These are phyloP conservation scores for Colletotrichum gloeosporioides DNA, from an alignment of 2,329 filamentous ascomycete genomes.

Conservation along the genomic window DNA sequence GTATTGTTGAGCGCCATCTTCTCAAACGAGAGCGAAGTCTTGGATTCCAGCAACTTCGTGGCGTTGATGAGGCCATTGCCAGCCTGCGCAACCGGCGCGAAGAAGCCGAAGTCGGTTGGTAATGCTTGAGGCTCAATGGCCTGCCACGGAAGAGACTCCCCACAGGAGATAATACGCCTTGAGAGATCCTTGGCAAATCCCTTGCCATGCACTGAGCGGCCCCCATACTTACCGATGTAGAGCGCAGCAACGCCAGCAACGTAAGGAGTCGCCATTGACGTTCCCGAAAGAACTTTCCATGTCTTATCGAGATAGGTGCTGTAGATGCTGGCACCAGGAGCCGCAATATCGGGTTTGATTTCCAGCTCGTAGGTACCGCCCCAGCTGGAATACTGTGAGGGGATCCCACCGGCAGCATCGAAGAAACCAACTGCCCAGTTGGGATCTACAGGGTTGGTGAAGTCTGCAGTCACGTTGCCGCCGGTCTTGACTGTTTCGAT, in stretches of 20 bases:
- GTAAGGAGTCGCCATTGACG: conserved; percentile 54
- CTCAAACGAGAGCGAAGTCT: conserved; percentile 39
- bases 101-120: conserved; percentile 23
- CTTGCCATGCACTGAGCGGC: conserved; percentile 33
- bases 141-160: conserved; percentile 33
- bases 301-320: conserved; percentile 44
- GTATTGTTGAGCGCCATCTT: conserved; percentile 51
- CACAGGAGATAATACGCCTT: conserved; percentile 38
- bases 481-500: conserved; percentile 27
- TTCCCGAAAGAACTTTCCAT: conserved; percentile 48
- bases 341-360: conserved; percentile 47
- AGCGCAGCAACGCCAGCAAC: conserved; percentile 48
- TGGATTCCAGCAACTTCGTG: conserved; percentile 43
- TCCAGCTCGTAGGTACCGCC: conserved; percentile 47
- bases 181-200: conserved; percentile 32
- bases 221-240: conserved; percentile 39
- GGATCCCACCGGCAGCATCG: conserved; percentile 35
- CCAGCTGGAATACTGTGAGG: conserved; percentile 46
- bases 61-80: conserved; percentile 47
- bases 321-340: conserved; percentile 49
- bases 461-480: conserved; percentile 17
- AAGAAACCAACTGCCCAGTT: conserved; percentile 24
- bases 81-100: conserved; percentile 40
- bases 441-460: background rate
- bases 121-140: conserved; percentile 24